These are phyloP conservation scores for Zygosaccharomyces pseudobailii DNA, from an alignment of 1,139 yeast species.

Conservation along the genomic window DNA sequence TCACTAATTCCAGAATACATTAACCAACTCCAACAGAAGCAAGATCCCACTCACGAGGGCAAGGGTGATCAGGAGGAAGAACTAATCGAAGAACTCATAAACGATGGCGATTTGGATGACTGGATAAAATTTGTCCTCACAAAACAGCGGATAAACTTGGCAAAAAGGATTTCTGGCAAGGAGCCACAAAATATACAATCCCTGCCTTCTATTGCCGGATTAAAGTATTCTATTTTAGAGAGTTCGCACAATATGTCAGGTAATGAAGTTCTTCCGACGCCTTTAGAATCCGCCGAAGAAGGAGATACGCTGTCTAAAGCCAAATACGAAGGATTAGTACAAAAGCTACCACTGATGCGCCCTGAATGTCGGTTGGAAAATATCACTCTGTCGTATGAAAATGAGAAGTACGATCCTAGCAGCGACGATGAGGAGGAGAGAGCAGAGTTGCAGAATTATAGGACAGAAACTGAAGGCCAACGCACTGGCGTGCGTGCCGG, in stretches of 20 bases:
- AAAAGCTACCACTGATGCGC: constrained; percentile 25
- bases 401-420: constrained; percentile 8
- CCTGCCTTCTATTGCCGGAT: constrained; percentile 28
- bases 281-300: constrained; percentile 9
- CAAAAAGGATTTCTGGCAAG: constrained; percentile 19
- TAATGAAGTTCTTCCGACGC: constrained; percentile 20
- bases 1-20: constrained; percentile 34
- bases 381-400: constrained; percentile 28
- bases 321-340: constrained; percentile 9
- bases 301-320: constrained; percentile 4
- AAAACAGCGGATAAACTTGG: constrained; percentile 24
- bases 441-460: constrained; percentile 5
- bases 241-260: constrained; percentile 5
- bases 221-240: constrained; percentile 23
- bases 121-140: constrained; percentile 29
- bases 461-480: constrained; percentile 10
- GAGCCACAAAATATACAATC: constrained; percentile 16
- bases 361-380: constrained; percentile 26
- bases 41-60: constrained; percentile 11
- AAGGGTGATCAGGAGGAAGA: constrained; percentile 21
- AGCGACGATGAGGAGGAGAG: constrained; percentile 3
- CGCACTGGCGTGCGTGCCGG: constrained; percentile 9
- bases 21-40: constrained; percentile 24
- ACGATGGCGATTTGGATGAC: constrained; percentile 31
- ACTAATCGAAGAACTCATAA: constrained; percentile 28